Conservation (phyloP, 2,329 filamentous ascomycete genomes). For the Ophiostoma australiae region DNA sequence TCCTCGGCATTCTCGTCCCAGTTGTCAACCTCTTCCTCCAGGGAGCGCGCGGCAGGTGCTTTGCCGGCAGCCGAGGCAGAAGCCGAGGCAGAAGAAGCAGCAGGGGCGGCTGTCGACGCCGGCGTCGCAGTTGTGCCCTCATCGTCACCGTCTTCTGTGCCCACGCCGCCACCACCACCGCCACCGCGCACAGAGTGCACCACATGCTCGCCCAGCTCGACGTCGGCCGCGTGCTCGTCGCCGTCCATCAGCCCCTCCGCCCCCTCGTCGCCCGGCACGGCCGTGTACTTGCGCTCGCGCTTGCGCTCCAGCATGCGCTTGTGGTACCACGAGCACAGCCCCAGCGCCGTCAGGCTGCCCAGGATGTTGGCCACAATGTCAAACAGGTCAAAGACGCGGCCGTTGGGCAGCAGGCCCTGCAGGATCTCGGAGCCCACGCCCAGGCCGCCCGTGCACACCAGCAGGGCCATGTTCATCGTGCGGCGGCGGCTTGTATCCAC, state of each 20-base stretch:
- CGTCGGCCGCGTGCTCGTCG: slow-evolving; percentile 55
- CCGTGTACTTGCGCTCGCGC: slow-evolving; percentile 66
- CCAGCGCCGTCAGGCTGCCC: slow-evolving; percentile 67
- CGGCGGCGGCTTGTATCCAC: slow-evolving; percentile 84
- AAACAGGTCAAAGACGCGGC: slow-evolving; percentile 66
- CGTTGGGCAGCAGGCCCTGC: slow-evolving; percentile 70
- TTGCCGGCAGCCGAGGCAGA: slow-evolving; percentile 4
- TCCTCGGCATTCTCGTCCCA: slow-evolving; percentile 81
- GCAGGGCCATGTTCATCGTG: slow-evolving; percentile 73
- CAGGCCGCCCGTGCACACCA: slow-evolving; percentile 68
- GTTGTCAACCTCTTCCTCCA: slow-evolving; percentile 84
- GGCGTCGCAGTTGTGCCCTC: slow-evolving; percentile 27
- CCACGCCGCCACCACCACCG: slow-evolving; percentile 52
- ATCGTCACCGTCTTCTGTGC: slow-evolving; percentile 28
- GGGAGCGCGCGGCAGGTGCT: slow-evolving; percentile 29
- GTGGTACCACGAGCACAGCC: slow-evolving; percentile 85
- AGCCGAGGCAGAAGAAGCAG: too few species aligned
- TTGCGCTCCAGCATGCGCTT: slow-evolving; percentile 89
- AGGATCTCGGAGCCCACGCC: slow-evolving; percentile 71
- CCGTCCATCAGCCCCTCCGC: slow-evolving; percentile 65
- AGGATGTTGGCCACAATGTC: slow-evolving; percentile 85
- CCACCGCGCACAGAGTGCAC: slow-evolving; percentile 31
- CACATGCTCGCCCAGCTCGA: slow-evolving; percentile 67
- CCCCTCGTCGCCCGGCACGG: slow-evolving; percentile 58
- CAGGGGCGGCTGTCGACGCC: slow-evolving; percentile 53